These are phyloP conservation scores for Pezicula neosporulosa DNA, from an alignment of 2,329 filamentous ascomycete genomes.

Conservation along the genomic window DNA sequence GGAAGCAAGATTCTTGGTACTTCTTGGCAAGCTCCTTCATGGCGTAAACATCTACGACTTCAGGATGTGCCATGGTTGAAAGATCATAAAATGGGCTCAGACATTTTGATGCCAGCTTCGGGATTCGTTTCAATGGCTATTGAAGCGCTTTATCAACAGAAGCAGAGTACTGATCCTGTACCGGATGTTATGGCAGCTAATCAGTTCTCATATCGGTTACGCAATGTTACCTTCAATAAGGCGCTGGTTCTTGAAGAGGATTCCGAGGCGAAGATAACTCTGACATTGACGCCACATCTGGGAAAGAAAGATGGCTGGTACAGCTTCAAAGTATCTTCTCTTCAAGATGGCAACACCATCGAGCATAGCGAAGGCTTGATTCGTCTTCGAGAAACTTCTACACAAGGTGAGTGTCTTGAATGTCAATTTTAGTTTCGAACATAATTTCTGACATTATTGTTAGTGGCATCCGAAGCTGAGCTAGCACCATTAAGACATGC, in stretches of 20 bases:
- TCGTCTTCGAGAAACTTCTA: background rate
- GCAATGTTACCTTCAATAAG: constrained; percentile 12
- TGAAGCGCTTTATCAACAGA: constrained; percentile 14
- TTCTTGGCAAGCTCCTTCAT: constrained; percentile 18
- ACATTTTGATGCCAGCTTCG: constrained; percentile 41
- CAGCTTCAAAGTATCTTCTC: constrained; percentile 23
- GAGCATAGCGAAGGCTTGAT: constrained; percentile 24
- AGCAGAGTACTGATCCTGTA: background rate
- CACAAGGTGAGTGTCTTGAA: background rate
- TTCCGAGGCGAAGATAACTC: background rate
- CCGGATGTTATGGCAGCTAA: constrained; percentile 1
- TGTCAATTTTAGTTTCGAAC: too few species aligned
- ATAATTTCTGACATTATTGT: background rate
- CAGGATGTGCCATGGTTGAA: constrained; percentile 48
- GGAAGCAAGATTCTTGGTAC: constrained; percentile 27
- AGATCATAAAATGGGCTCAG: constrained; percentile 48
- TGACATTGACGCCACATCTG: background rate
- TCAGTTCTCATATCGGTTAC: constrained; percentile 7
- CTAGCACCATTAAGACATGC: constrained; percentile 2
- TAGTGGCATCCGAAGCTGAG: background rate
- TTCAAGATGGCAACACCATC: constrained; percentile 16
- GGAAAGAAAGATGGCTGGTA: constrained; percentile 13
- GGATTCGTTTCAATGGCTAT: constrained; percentile 16
- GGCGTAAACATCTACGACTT: constrained; percentile 23
- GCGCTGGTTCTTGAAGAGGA: constrained; percentile 20